Percentiles rank a stretch among this genome's conserved stretches.
Evolutionary conservation across 441 rosid species (phyloP).

Genomic region (Euphorbia celastroides): DNA sequence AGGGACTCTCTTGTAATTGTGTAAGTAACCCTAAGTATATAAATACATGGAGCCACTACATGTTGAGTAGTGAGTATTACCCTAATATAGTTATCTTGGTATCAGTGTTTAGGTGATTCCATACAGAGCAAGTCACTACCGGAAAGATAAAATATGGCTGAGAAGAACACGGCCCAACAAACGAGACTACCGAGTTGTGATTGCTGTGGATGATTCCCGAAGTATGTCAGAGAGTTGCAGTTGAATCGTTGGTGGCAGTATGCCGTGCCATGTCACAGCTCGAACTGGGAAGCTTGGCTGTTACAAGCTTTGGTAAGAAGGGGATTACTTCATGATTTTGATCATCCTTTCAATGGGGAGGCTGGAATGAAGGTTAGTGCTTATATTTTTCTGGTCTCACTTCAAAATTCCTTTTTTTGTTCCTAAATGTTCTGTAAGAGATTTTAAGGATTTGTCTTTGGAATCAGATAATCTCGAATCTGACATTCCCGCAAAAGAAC

Average conservation of each 20-base stretch:
- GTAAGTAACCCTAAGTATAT: too few relatives aligned
- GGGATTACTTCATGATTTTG: slow-evolving; percentile 94
- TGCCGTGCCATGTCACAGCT: slow-evolving; percentile 94
- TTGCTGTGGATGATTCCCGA: slow-evolving; percentile 92
- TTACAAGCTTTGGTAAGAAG: slow-evolving; percentile 84
- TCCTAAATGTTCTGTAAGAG: background rate
- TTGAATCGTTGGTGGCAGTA: slow-evolving; percentile 93
- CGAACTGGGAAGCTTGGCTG: slow-evolving; percentile 94
- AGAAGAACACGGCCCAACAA: slow-evolving; percentile 94
- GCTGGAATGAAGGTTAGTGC: slow-evolving; percentile 76
- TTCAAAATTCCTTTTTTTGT: too few relatives aligned
- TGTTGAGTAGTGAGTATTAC: too few relatives aligned
- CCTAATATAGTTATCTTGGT: too few relatives aligned
- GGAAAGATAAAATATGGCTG: slow-evolving; percentile 96
- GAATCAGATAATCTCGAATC: slow-evolving; percentile 74
- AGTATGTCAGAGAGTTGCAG: slow-evolving; percentile 95
- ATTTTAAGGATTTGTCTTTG: slow-evolving; percentile 2
- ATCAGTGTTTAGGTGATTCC: slow-evolving; percentile 63
- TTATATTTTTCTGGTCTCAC: too few relatives aligned
- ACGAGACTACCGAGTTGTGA: slow-evolving; percentile 92
- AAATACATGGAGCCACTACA: too few relatives aligned
- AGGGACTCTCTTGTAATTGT: too few relatives aligned
- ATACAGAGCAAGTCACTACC: slow-evolving; percentile 91
- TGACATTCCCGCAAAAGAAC: slow-evolving; percentile 90
- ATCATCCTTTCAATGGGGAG: slow-evolving; percentile 76